A percentile compares a stretch with the other conserved stretches of the same genome.
Conservation (phyloP, 768 basidiomycete species). For the Suillus sp. region DNA sequence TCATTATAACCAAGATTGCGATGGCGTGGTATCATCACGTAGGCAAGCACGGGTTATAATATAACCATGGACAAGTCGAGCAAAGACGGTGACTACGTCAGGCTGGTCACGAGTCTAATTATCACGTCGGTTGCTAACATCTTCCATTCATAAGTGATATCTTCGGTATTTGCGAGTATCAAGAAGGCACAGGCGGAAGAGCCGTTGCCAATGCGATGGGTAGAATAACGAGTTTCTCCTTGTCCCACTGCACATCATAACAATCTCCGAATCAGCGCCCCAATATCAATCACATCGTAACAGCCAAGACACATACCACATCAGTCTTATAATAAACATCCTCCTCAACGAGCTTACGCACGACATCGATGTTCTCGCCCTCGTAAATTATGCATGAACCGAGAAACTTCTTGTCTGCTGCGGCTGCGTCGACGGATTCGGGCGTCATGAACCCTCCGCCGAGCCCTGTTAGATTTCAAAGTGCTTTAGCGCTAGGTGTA, state of each 20-base stretch:
- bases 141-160: background rate
- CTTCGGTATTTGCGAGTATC: background rate
- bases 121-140: background rate
- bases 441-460: conserved; percentile 59
- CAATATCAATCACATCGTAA: background rate
- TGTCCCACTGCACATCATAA: conserved; percentile 53
- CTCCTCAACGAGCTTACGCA: conserved; percentile 24
- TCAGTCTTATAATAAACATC: conserved; percentile 26
- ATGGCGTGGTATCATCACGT: background rate
- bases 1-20: background rate
- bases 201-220: conserved; percentile 42
- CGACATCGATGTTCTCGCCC: conserved; percentile 53
- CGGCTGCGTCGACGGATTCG: conserved; percentile 51
- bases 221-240: conserved; percentile 52
- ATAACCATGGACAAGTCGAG: too few species aligned
- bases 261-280: conserved; percentile 2
- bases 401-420: conserved; percentile 55
- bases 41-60: too few species aligned
- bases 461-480: conserved; percentile 40
- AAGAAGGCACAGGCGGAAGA: conserved; percentile 16
- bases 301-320: conserved; percentile 23
- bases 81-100: too few species aligned
- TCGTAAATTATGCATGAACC: conserved; percentile 59
- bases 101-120: too few species aligned
- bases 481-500: conserved; percentile 17